phyloP scores from a whole-genome alignment of 768 basidiomycete genomes.

The Panus rudis region DNA sequence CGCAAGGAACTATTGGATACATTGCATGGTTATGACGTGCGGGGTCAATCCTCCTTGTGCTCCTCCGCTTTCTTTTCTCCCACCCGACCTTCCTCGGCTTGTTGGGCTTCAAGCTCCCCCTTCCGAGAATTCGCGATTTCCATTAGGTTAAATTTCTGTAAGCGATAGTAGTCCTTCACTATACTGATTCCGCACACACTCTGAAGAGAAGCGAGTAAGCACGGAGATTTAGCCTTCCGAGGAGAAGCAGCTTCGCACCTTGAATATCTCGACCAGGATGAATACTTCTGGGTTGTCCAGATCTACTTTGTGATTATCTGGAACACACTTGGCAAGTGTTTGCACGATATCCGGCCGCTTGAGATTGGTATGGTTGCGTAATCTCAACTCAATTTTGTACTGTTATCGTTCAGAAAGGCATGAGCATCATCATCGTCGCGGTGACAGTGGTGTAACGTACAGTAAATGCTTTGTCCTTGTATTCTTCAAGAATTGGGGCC shows the following conservation, averaged over 20 bases:
- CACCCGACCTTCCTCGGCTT: conserved; percentile 26
- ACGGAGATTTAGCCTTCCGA: not conserved
- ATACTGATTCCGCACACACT: conserved; percentile 71
- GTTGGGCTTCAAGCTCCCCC: conserved; percentile 26
- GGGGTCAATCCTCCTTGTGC: no score
- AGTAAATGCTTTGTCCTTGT: conserved; percentile 37
- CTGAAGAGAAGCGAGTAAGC: conserved; percentile 28
- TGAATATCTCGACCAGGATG: conserved; percentile 77
- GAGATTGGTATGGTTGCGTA: conserved; percentile 72
- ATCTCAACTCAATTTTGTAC: conserved; percentile 78
- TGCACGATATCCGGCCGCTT: conserved; percentile 54
- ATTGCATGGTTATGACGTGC: no score
- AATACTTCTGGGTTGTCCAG: conserved; percentile 64
- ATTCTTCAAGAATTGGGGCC: conserved; percentile 41
- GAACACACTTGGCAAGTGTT: conserved; percentile 64
- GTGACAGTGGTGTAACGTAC: conserved; percentile 28
- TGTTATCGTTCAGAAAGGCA: conserved; percentile 19
- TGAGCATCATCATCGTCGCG: not conserved
- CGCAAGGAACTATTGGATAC: no score
- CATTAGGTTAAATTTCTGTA: conserved; percentile 76
- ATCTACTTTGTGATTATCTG: conserved; percentile 59
- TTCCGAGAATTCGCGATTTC: conserved; percentile 53
- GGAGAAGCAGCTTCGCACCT: conserved; percentile 35
- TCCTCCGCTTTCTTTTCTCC: not conserved
- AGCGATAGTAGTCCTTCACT: conserved; percentile 62